Percentiles rank a stretch among this genome's conserved stretches.
Evolutionary conservation across 352 stramenopile genomes (phyloP).

Genomic region (Globisporangium middletonii): DNA sequence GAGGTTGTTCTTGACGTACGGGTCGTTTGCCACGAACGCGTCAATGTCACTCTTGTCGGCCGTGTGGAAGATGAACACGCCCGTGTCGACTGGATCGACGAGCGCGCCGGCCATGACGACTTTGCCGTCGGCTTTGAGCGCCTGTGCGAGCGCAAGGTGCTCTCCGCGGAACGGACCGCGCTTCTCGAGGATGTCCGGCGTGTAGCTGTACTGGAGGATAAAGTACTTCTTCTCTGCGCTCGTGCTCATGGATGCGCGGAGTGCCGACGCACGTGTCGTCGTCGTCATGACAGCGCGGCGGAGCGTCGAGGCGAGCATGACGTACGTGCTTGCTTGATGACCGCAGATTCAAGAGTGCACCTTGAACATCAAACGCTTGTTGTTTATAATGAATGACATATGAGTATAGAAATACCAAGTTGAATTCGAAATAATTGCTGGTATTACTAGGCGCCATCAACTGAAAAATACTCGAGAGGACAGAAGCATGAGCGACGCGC

Average conservation of each 20-base stretch:
- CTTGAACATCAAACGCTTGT: background rate
- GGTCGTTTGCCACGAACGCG: conserved; percentile 57
- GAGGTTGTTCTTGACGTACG: conserved; percentile 71
- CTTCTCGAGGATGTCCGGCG: conserved; percentile 68
- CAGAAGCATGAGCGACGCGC: conserved; percentile 21
- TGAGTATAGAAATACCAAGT: too few relatives aligned
- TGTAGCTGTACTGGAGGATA: conserved; percentile 70
- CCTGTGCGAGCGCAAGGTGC: conserved; percentile 45
- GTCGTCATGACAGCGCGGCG: background rate
- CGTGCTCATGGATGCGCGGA: conserved; percentile 26
- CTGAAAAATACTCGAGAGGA: background rate
- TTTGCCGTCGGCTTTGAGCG: conserved; percentile 44
- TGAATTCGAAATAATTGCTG: too few relatives aligned
- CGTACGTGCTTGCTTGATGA: conserved; percentile 3
- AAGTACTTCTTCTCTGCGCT: conserved; percentile 44
- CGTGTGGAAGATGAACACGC: conserved; percentile 61
- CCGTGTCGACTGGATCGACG: conserved; percentile 51
- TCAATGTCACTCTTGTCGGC: conserved; percentile 49
- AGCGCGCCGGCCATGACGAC: conserved; percentile 70
- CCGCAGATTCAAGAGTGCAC: background rate
- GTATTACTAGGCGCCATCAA: too few relatives aligned
- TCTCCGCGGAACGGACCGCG: conserved; percentile 59
- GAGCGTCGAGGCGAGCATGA: conserved; percentile 1
- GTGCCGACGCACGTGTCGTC: background rate
- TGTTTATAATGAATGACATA: background rate